Evolutionary conservation across 2,329 filamentous ascomycete species (phyloP), one percentile per base, ranked within the genome.

Genomic region (Colletotrichum sp.): DNA sequence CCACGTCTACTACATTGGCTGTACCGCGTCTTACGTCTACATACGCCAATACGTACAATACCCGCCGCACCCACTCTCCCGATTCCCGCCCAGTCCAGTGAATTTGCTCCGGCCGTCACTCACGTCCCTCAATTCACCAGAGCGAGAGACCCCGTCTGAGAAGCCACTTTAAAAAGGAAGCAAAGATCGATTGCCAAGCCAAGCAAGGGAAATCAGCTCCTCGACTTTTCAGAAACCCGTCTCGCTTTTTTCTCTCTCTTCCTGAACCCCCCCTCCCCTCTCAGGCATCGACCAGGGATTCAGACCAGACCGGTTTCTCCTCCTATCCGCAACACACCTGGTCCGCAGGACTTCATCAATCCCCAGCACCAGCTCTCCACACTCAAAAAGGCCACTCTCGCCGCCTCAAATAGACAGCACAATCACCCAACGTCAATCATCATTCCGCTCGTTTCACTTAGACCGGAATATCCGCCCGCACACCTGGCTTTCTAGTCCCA

Each of bases 151-250:
- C 16, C 28, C n/a, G n/a, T 36, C 59, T 55, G 32, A 28, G 39
- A 64, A 71, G 69, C 57, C 39, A 71, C 59, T 28, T 9, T 49
- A 36, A 63, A n/a, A 64, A 57, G 36, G 28, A 36, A 55, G 32
- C 49, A 36, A 73, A 73, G 66, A 69, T 71, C 34, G 69, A 64
- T 39, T 63, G 73, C 73, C 73, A 73, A 76, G 73, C 70, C 32
- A 76, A 65, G 73, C 73, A 76, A 73, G 73, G 73, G 70, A 73
- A 76, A 34, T 76, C 73, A 76, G 73, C 73, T 73, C n/a, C 28
- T 64, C 26, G 73, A 69, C 64, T 65, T 36, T 73, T 63, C 39
- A 69, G 57, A 65, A 69, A 55, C 73, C 26, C 57, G 26, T 72
- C 32, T 34, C 32, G 52, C 13, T 44, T 39, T 63, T 32, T 57